Base-by-base conservation (phyloP, 345 rosid species). In the Salix koriyanagi region DNA sequence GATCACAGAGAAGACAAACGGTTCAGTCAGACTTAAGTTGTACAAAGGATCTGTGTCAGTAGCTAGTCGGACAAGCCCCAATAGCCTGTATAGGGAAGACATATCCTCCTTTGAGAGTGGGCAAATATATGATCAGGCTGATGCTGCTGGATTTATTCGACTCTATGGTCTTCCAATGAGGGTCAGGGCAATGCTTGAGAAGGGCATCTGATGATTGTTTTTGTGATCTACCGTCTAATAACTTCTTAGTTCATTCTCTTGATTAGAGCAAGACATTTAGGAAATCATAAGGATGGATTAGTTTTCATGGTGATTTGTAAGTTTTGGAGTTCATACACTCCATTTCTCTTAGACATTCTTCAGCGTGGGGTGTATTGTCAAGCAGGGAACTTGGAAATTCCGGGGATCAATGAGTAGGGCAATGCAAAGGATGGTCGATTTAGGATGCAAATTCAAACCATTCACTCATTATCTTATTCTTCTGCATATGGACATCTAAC, bases 21-120 rank as follows among this genome's bases (percentile, higher is more conserved):
- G 97, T 13, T 90, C 91, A 0, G 96, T 91, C 62, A 87, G 82
- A 23, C 85, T 94, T 66, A 92, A 94, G 84, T 70, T 94, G 80
- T 94, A 89, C 85, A 94, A 94, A 79, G 98, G 97, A 42, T 90
- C 96, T 0, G 88, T 89, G 16, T 70, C 88, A 0, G 93, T 88
- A 30, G 88, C 91, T 1, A 84, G 94, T 26, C 88, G 96, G 61
- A 80, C 71, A 41, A 95, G 98, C 73, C 92, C 96, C 0, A 78
- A 84, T 75, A 93, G 97, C 77, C 87, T 93, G 64, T 96, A 96
- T 80, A 88, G 97, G 84, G 84, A 92, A 77, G 99, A 93, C 70
- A 93, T 96, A 23, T 93, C 97, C 6, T 91, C 98, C 15, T 90
- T 93, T 62, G 97, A 91, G 86, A 88, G 92, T 37, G 94, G 97